phyloP scores from a whole-genome alignment of 768 basidiomycete genomes.

The Termitomyces sp. region DNA sequence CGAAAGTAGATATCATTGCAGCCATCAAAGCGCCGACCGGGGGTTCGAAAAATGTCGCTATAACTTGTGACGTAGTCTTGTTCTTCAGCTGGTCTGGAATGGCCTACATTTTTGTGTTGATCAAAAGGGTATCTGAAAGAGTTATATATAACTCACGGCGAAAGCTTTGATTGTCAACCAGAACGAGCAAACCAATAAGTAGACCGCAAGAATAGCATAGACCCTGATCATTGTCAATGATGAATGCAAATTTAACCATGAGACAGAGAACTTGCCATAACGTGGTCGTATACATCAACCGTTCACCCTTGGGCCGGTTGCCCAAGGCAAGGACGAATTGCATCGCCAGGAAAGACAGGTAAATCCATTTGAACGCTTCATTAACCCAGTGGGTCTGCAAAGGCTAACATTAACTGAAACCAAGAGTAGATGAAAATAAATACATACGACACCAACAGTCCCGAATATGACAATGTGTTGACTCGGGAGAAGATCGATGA shows the following conservation, averaged over 20 bases:
- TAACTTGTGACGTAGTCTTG: slow-evolving; percentile 46
- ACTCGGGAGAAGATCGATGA: slow-evolving; percentile 78
- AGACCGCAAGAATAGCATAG: slow-evolving; percentile 78
- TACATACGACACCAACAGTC: slow-evolving; percentile 60
- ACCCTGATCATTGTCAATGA: slow-evolving; percentile 47
- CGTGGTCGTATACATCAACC: slow-evolving; percentile 65
- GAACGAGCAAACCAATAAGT: slow-evolving; percentile 85
- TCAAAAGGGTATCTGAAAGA: not conserved
- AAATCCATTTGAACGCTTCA: slow-evolving; percentile 78
- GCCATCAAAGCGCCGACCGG: slow-evolving; percentile 81
- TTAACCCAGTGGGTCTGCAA: slow-evolving; percentile 88
- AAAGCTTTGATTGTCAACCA: slow-evolving; percentile 83
- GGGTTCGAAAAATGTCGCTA: slow-evolving; percentile 64
- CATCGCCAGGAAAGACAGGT: slow-evolving; percentile 78
- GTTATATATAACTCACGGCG: slow-evolving; percentile 38
- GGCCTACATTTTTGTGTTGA: slow-evolving; percentile 29
- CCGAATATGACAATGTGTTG: slow-evolving; percentile 65
- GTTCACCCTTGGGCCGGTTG: slow-evolving; percentile 88
- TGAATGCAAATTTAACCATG: not conserved
- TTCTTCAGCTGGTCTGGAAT: slow-evolving; percentile 51
- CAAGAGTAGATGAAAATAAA: not conserved
- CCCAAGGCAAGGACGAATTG: slow-evolving; percentile 66
- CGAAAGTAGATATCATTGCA: slow-evolving; percentile 86
- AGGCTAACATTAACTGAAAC: not conserved
- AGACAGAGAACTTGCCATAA: slow-evolving; percentile 50